These are phyloP conservation scores for Pulveroboletus sp. DNA, from an alignment of 768 basidiomycete genomes.

Conservation along the genomic window DNA sequence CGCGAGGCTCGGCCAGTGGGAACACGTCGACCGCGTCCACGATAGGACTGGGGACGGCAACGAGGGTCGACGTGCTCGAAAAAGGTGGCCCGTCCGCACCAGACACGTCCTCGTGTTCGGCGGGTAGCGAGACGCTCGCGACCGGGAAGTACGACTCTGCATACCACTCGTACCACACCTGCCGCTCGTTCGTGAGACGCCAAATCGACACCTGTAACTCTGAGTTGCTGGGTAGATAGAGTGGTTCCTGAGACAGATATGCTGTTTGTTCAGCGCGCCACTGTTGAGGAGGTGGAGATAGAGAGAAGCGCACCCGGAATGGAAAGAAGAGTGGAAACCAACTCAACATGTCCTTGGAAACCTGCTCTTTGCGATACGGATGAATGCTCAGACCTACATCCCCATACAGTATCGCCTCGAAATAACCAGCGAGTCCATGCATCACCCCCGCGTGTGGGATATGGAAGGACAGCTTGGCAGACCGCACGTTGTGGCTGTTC, in stretches of 20 bases:
- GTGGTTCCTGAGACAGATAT: conserved; percentile 59
- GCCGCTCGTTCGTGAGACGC: conserved; percentile 83
- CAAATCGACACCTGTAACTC: conserved; percentile 93
- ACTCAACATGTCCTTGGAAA: conserved; percentile 96
- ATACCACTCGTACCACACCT: conserved; percentile 99
- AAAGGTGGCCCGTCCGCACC: conserved; percentile 19
- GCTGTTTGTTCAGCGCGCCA: background rate
- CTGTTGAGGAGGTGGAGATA: background rate
- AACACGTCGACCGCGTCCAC: conserved; percentile 58
- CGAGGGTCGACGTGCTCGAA: conserved; percentile 26
- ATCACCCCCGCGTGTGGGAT: conserved; percentile 92
- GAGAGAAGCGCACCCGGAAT: conserved; percentile 58
- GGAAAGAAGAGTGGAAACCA: conserved; percentile 99
- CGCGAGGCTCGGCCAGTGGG: conserved; percentile 13
- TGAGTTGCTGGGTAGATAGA: conserved; percentile 88
- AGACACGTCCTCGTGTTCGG: conserved; percentile 17
- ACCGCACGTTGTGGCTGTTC: conserved; percentile 94
- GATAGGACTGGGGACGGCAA: conserved; percentile 58
- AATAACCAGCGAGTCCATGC: conserved; percentile 95
- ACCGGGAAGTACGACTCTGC: conserved; percentile 87
- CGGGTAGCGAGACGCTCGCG: conserved; percentile 30
- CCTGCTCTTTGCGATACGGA: conserved; percentile 76
- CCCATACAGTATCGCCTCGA: conserved; percentile 91
- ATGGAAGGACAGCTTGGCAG: conserved; percentile 80
- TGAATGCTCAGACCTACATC: conserved; percentile 91